Percentiles rank a stretch among this genome's conserved stretches.
Evolutionary conservation across 495 filamentous ascomycete species (phyloP).

Genomic region (Aspergillus biplanus): DNA sequence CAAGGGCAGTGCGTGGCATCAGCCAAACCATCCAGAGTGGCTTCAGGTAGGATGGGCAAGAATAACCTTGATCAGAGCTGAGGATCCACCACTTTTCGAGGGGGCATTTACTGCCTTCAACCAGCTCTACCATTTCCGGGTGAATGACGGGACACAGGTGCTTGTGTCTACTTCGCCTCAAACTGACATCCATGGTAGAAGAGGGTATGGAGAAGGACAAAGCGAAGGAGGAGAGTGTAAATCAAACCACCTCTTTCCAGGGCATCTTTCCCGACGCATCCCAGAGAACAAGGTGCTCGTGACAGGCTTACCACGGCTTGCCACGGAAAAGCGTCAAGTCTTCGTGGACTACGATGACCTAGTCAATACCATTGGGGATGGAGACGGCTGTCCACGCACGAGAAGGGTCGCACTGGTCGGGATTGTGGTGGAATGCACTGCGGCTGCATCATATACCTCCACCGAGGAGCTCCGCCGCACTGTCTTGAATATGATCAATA

Average conservation of each 20-base stretch:
- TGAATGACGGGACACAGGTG: too few species aligned
- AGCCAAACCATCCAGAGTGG: conserved; percentile 28
- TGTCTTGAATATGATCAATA: conserved; percentile 77
- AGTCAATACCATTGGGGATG: conserved; percentile 66
- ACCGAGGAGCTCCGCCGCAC: conserved; percentile 61
- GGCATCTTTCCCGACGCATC: conserved; percentile 33
- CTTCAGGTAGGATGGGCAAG: conserved; percentile 75
- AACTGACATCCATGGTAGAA: background rate
- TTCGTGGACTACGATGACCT: conserved; percentile 8
- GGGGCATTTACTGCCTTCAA: conserved; percentile 74
- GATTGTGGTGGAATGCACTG: conserved; percentile 89
- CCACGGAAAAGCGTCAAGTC: conserved; percentile 37
- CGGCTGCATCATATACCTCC: conserved; percentile 66
- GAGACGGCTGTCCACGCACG: conserved; percentile 75
- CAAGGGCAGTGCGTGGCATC: conserved; percentile 8
- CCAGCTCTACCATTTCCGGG: conserved; percentile 64
- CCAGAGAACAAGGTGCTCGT: conserved; percentile 56
- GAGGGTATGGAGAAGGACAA: background rate
- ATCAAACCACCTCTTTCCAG: background rate
- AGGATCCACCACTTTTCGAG: conserved; percentile 73
- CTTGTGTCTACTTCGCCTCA: conserved; percentile 2
- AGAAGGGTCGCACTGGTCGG: conserved; percentile 83
- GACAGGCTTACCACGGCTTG: too few species aligned
- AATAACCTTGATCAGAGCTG: conserved; percentile 71
- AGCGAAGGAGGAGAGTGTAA: background rate